These are phyloP conservation scores for Vitis amurensis DNA, from an alignment of 164 flowering plant genomes.

Conservation along the genomic window DNA sequence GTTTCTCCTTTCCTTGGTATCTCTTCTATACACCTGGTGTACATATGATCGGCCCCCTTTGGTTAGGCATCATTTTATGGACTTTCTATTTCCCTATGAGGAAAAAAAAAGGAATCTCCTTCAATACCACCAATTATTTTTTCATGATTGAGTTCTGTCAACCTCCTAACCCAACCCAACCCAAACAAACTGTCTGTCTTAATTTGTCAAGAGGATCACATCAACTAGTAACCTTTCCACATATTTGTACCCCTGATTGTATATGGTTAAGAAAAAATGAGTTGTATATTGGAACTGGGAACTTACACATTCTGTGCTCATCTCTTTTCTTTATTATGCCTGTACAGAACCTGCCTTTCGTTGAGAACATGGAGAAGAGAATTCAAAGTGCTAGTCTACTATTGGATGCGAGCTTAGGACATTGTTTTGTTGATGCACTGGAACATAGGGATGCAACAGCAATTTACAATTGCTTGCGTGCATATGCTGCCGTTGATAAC, in stretches of 20 bases:
- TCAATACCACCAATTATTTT: too few species aligned
- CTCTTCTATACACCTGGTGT: too few species aligned
- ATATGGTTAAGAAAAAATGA: constrained; percentile 3
- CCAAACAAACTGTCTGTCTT: too few species aligned
- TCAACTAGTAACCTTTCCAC: background rate
- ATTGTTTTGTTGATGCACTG: constrained; percentile 87
- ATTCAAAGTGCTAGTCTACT: constrained; percentile 74
- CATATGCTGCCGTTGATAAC: constrained; percentile 98
- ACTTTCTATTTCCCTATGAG: too few species aligned
- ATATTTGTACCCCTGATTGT: background rate
- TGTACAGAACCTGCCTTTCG: constrained; percentile 96
- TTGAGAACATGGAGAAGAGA: constrained; percentile 94
- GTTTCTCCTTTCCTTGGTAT: too few species aligned
- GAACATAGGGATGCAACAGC: constrained; percentile 80
- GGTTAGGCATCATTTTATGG: too few species aligned
- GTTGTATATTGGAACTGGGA: background rate
- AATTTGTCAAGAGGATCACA: too few species aligned
- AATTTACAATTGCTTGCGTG: constrained; percentile 93
- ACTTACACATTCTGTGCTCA: constrained; percentile 18
- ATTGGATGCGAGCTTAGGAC: constrained; percentile 88
- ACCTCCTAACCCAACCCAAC: too few species aligned
- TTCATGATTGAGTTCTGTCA: too few species aligned
- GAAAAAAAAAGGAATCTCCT: too few species aligned
- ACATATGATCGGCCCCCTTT: too few species aligned
- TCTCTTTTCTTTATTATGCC: constrained; percentile 50